These are phyloP conservation scores for Rhizophlyctis rosea DNA, from an alignment of 192 early-diverging fungal species.

Conservation along the genomic window DNA sequence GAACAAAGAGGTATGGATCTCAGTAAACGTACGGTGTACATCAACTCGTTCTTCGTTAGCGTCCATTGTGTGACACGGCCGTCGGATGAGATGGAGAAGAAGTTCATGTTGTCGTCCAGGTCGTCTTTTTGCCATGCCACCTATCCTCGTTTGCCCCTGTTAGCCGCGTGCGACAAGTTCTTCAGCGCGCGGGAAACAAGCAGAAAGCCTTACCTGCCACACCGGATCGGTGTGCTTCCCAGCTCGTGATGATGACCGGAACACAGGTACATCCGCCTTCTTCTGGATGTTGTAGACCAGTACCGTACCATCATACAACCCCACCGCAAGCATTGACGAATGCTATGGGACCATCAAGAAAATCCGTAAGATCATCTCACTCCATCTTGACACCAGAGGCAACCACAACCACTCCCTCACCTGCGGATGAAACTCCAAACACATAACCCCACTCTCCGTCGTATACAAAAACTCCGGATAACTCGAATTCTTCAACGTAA, in stretches of 20 bases:
- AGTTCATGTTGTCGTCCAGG: constrained; percentile 60
- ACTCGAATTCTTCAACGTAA: constrained; percentile 60
- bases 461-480: constrained; percentile 57
- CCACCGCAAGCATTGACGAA: constrained; percentile 60
- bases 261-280: constrained; percentile 50
- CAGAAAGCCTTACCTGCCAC: constrained; percentile 45
- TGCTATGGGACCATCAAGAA: constrained; percentile 34
- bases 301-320: constrained; percentile 59
- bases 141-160: too few species aligned
- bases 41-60: constrained; percentile 56
- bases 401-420: constrained; percentile 12
- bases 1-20: neutral
- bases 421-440: constrained; percentile 58
- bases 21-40: constrained; percentile 38
- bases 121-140: constrained; percentile 66
- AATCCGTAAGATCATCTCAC: neutral
- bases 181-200: constrained; percentile 7
- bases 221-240: constrained; percentile 64
- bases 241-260: constrained; percentile 37
- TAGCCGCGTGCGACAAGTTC: too few species aligned
- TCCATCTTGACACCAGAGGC: neutral
- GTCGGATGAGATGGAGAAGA: constrained; percentile 60
- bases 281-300: constrained; percentile 57
- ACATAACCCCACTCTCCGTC: constrained; percentile 59
- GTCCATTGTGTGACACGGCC: constrained; percentile 62